Evolutionary conservation across 768 basidiomycete genomes (phyloP).

Genomic region (Flagelloscypha sp.): DNA sequence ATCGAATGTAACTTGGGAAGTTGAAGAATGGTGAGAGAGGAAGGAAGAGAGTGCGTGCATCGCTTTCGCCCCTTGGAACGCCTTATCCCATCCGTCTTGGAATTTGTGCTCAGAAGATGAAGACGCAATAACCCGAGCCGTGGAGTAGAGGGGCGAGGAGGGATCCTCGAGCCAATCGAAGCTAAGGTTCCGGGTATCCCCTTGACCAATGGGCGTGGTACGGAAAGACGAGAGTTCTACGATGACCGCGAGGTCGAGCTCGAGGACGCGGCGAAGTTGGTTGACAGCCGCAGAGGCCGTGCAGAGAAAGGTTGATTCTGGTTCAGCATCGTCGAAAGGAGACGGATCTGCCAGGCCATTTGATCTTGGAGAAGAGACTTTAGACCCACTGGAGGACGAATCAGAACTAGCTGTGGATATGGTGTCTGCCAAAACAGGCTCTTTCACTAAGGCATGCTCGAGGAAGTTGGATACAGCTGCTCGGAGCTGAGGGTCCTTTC

Average conservation of each 20-base stretch:
- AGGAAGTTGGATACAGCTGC: constrained; percentile 7
- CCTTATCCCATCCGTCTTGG: too few species aligned
- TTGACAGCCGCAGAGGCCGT: constrained; percentile 7
- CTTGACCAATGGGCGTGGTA: too few species aligned
- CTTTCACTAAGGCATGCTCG: constrained; percentile 7
- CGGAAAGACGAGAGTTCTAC: constrained; percentile 6
- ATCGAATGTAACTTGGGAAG: too few species aligned
- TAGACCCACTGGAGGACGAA: constrained; percentile 4
- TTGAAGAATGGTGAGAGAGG: too few species aligned
- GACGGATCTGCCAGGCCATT: too few species aligned
- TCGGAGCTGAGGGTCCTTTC: constrained; percentile 5
- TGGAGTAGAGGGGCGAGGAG: too few species aligned
- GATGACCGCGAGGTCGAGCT: constrained; percentile 8
- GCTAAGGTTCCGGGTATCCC: constrained; percentile 5
- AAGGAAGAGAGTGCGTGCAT: too few species aligned
- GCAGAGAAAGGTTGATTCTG: neutral
- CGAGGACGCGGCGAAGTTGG: constrained; percentile 6
- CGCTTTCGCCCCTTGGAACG: too few species aligned
- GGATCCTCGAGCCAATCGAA: constrained; percentile 2
- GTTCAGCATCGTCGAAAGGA: neutral
- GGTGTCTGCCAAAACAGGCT: constrained; percentile 5
- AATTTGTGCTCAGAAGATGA: too few species aligned
- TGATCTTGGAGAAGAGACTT: neutral
- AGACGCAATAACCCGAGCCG: too few species aligned
- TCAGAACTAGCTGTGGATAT: neutral